These are phyloP conservation scores for Benincasa hispida DNA, from an alignment of 306 rosid genomes.

Conservation along the genomic window DNA sequence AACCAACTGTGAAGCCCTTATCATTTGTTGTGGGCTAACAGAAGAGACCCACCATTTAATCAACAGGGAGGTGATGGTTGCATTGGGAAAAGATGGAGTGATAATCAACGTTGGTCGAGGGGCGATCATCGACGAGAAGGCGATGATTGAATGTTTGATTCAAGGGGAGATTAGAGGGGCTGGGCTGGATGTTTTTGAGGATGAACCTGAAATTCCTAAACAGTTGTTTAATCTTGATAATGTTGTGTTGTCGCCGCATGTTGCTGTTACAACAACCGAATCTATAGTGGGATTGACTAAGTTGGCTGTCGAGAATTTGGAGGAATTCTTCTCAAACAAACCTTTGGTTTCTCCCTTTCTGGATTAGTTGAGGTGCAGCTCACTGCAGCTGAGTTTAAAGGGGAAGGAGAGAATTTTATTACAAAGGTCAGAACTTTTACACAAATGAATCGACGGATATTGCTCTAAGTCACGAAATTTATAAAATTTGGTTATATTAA, in stretches of 20 bases:
- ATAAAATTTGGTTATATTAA: too few species aligned
- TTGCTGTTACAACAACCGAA: not conserved
- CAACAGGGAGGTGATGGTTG: slow-evolving; percentile 28
- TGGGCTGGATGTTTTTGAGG: slow-evolving; percentile 48
- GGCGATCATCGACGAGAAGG: slow-evolving; percentile 28
- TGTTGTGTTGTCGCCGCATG: slow-evolving; percentile 4
- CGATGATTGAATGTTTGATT: slow-evolving; percentile 17
- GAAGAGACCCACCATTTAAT: not conserved
- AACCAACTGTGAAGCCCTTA: not conserved
- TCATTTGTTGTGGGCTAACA: too few species aligned
- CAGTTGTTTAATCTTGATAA: slow-evolving; percentile 28
- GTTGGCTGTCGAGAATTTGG: slow-evolving; percentile 11
- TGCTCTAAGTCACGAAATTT: too few species aligned
- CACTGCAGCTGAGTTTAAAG: not conserved
- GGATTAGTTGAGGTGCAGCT: not conserved
- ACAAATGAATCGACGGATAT: too few species aligned
- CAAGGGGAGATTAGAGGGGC: slow-evolving; percentile 3
- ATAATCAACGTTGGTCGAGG: slow-evolving; percentile 39
- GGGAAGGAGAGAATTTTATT: too few species aligned
- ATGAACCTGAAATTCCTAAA: slow-evolving; percentile 30
- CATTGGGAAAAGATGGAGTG: slow-evolving; percentile 30
- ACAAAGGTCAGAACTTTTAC: too few species aligned
- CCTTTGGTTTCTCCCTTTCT: slow-evolving; percentile 5
- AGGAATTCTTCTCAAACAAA: slow-evolving; percentile 18
- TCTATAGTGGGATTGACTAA: not conserved